These are phyloP conservation scores for Myxozyma neotropica DNA, from an alignment of 805 yeast genomes.

Conservation along the genomic window DNA sequence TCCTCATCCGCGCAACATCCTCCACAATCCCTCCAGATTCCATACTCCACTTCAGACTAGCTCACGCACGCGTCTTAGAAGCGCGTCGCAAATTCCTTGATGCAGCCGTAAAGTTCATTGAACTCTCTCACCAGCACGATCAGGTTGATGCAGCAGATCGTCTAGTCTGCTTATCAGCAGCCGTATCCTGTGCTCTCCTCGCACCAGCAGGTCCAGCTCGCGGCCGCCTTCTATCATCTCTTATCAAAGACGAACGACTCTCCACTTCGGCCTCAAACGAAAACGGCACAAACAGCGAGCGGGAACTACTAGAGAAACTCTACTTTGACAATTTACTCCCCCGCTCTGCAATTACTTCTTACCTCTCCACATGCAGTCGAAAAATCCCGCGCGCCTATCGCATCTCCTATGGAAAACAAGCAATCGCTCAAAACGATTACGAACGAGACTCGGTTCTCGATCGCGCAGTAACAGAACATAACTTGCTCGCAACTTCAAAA, in stretches of 20 bases:
- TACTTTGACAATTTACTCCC: slow-evolving; percentile 37
- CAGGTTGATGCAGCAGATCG: slow-evolving; percentile 37
- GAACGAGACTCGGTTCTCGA: slow-evolving; percentile 36
- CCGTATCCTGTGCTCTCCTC: slow-evolving; percentile 39
- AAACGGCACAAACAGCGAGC: slow-evolving; percentile 15
- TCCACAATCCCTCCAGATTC: not conserved
- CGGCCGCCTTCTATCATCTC: slow-evolving; percentile 35
- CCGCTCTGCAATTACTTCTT: slow-evolving; percentile 35
- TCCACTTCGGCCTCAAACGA: not conserved
- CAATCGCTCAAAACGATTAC: slow-evolving; percentile 6
- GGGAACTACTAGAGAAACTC: slow-evolving; percentile 37
- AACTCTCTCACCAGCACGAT: slow-evolving; percentile 35
- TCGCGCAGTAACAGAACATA: slow-evolving; percentile 42
- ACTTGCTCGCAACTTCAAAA: slow-evolving; percentile 41
- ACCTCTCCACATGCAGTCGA: slow-evolving; percentile 22
- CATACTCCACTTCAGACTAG: slow-evolving; percentile 37
- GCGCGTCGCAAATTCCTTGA: slow-evolving; percentile 39
- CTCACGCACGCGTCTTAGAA: slow-evolving; percentile 42
- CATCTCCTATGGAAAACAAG: slow-evolving; percentile 3
- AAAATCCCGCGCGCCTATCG: slow-evolving; percentile 4
- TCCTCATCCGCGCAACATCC: slow-evolving; percentile 30
- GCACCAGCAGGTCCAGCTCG: slow-evolving; percentile 43
- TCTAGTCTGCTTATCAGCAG: slow-evolving; percentile 36
- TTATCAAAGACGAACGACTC: slow-evolving; percentile 38
- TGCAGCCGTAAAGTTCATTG: slow-evolving; percentile 40